A percentile compares a stretch with the other conserved stretches of the same genome.
phyloP scores from a whole-genome alignment of 2,329 filamentous ascomycete genomes.

The Leptographium galeiforme region DNA sequence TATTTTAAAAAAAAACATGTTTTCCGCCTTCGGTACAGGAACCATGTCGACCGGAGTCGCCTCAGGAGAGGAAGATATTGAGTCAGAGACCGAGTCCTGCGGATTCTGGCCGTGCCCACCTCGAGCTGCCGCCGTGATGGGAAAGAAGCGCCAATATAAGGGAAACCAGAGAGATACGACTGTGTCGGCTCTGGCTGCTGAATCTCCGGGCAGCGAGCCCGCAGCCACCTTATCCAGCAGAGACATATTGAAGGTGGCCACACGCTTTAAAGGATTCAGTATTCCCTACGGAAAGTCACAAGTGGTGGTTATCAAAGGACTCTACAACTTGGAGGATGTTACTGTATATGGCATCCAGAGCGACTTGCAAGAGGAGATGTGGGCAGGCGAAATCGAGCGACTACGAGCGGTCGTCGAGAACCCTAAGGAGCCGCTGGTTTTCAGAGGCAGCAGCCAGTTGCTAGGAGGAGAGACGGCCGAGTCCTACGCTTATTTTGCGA shows the following conservation, averaged over 20 bases:
- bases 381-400: not conserved
- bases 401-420: not conserved
- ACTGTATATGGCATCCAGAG: not conserved
- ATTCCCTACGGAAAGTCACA: not conserved
- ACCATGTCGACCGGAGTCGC: not conserved
- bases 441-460: not conserved
- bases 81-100: not conserved
- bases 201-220: not conserved
- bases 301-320: not conserved
- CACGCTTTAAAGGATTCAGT: not conserved
- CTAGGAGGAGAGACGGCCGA: not conserved
- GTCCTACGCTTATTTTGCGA: not conserved
- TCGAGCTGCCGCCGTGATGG: not conserved
- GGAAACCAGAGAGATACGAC: not conserved
- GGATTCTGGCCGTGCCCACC: not conserved
- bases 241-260: not conserved
- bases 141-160: not conserved
- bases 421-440: not conserved
- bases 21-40: not conserved
- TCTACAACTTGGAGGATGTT: not conserved
- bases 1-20: not conserved
- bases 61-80: not conserved
- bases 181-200: not conserved
- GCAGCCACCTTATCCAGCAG: not conserved
- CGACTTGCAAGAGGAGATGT: not conserved